Conservation (phyloP, 139 green algal genomes). For the Nannochloris sp. region DNA sequence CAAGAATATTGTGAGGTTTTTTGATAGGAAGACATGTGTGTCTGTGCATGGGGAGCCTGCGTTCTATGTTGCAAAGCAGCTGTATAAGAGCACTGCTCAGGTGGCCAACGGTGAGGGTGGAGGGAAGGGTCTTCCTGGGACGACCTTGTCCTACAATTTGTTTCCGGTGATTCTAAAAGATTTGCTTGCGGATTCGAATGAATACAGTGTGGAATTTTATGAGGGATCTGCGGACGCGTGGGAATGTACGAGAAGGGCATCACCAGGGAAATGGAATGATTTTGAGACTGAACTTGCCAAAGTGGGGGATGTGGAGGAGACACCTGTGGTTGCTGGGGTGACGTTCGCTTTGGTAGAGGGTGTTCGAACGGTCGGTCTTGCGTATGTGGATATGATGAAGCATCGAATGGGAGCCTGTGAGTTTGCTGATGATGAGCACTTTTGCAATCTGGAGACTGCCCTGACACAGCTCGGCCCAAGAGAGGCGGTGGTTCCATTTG, state of each 20-base stretch:
- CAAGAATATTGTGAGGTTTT: conserved; percentile 5
- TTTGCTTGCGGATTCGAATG: conserved; percentile 60
- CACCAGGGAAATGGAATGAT: conserved; percentile 57
- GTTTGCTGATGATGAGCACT: conserved; percentile 76
- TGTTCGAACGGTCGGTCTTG: conserved; percentile 56
- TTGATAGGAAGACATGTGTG: conserved; percentile 44
- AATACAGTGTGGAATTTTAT: conserved; percentile 76
- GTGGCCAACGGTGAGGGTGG: conserved; percentile 38
- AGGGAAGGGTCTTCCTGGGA: conserved; percentile 21
- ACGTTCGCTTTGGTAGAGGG: conserved; percentile 23
- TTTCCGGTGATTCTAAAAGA: conserved; percentile 68
- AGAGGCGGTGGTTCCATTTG: conserved; percentile 68
- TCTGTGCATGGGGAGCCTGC: conserved; percentile 76
- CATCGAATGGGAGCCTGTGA: conserved; percentile 59
- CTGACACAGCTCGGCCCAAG: conserved; percentile 71
- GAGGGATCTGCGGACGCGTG: conserved; percentile 51
- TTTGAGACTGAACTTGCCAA: conserved; percentile 88
- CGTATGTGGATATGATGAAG: conserved; percentile 51
- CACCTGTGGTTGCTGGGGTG: conserved; percentile 54
- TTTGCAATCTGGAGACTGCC: conserved; percentile 67
- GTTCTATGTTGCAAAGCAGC: conserved; percentile 56
- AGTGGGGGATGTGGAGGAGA: conserved; percentile 44
- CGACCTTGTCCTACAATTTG: conserved; percentile 64
- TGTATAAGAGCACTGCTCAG: conserved; percentile 71
- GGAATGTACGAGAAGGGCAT: conserved; percentile 39